A percentile compares a stretch with the other conserved stretches of the same genome.
These are phyloP conservation scores for Suillus brevipes DNA, from an alignment of 768 basidiomycete species.

Conservation along the genomic window DNA sequence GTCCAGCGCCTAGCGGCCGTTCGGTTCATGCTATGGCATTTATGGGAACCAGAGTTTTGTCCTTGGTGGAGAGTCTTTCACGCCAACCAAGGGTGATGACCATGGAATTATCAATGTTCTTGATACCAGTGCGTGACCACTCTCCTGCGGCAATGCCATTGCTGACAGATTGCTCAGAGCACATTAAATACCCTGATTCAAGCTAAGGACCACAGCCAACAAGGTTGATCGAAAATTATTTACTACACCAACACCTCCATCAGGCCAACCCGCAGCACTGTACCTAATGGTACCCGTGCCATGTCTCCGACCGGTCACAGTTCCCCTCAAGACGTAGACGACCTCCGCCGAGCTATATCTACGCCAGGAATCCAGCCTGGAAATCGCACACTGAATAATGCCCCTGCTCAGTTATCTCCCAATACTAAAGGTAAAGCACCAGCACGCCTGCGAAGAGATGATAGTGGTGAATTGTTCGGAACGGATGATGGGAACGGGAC, in stretches of 20 bases:
- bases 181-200: slow-evolving; percentile 90
- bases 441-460: slow-evolving; percentile 47
- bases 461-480: slow-evolving; percentile 38
- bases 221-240: slow-evolving; percentile 47
- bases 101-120: slow-evolving; percentile 80
- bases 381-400: slow-evolving; percentile 36
- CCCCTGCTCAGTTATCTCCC: slow-evolving; percentile 9
- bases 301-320: slow-evolving; percentile 70
- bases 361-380: slow-evolving; percentile 51
- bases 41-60: slow-evolving; percentile 85
- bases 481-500: slow-evolving; percentile 53
- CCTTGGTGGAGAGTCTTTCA: slow-evolving; percentile 90
- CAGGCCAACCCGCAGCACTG: slow-evolving; percentile 30
- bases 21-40: slow-evolving; percentile 99
- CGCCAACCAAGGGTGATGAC: slow-evolving; percentile 74
- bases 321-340: slow-evolving; percentile 49
- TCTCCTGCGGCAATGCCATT: slow-evolving; percentile 1
- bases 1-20: slow-evolving; percentile 86
- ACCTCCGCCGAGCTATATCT: slow-evolving; percentile 66
- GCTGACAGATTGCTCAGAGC: slow-evolving; percentile 47
- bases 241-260: slow-evolving; percentile 34
- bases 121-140: slow-evolving; percentile 78
- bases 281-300: slow-evolving; percentile 49
- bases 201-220: slow-evolving; percentile 37
- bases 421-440: slow-evolving; percentile 51